Conservation (phyloP, 1,139 yeast genomes). For the Pichia sp. region DNA sequence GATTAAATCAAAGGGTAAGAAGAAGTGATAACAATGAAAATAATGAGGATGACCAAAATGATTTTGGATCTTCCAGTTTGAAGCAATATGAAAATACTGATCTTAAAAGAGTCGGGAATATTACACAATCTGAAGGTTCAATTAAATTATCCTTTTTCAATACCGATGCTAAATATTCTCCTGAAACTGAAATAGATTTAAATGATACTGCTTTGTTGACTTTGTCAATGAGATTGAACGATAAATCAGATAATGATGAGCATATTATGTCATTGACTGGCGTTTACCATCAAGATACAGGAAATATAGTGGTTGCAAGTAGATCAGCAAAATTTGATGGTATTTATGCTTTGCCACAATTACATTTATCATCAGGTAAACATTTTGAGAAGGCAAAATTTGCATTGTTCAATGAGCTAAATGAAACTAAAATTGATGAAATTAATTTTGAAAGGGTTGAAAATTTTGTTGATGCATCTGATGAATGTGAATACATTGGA, state of each 20-base stretch:
- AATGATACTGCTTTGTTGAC: conserved; percentile 22
- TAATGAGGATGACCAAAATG: conserved; percentile 11
- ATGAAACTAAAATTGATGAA: conserved; percentile 37
- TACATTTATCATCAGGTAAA: conserved; percentile 37
- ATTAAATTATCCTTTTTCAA: conserved; percentile 16
- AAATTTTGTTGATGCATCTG: conserved; percentile 32
- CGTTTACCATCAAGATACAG: conserved; percentile 63
- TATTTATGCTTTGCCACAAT: conserved; percentile 51
- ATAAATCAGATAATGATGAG: conserved; percentile 38
- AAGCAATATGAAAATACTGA: not conserved
- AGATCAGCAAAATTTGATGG: conserved; percentile 73
- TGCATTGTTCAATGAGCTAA: conserved; percentile 35
- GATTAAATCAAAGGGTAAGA: conserved; percentile 6
- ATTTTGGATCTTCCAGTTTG: conserved; percentile 1
- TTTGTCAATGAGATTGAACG: conserved; percentile 28
- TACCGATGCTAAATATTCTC: conserved; percentile 8
- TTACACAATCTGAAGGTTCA: conserved; percentile 25
- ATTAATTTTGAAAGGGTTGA: conserved; percentile 31
- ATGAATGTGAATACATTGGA: conserved; percentile 64
- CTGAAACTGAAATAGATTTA: conserved; percentile 11
- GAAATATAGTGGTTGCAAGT: conserved; percentile 59
- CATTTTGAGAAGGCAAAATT: conserved; percentile 39
- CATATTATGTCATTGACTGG: conserved; percentile 53
- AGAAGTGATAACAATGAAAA: conserved; percentile 5
- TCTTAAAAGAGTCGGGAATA: conserved; percentile 25